A percentile compares a stretch with the other conserved stretches of the same genome.
Evolutionary conservation across 345 rosid genomes (phyloP).

Genomic region (Eucalyptus pumila): DNA sequence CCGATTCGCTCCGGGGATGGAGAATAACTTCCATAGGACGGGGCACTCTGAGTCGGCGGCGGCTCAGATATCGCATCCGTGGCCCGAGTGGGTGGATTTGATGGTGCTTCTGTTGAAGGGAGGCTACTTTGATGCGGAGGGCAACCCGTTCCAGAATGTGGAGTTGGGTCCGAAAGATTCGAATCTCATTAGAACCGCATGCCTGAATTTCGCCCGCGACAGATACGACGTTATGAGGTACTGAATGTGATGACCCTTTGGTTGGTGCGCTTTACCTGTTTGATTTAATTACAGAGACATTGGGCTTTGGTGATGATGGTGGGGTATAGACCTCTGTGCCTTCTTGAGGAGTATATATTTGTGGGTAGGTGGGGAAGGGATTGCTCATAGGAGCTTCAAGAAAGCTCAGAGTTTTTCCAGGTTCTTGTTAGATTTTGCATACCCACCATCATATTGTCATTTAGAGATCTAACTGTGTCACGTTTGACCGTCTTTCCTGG

Average conservation of each 20-base stretch:
- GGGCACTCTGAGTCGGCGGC: not conserved
- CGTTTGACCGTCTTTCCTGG: not conserved
- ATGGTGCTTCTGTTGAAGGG: constrained; percentile 43
- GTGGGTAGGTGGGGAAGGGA: not conserved
- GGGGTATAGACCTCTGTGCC: not conserved
- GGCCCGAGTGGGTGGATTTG: constrained; percentile 78
- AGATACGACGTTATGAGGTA: constrained; percentile 57
- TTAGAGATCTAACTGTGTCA: not conserved
- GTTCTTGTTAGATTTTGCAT: not conserved
- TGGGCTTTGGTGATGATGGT: not conserved
- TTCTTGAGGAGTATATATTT: not conserved
- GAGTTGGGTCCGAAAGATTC: constrained; percentile 35
- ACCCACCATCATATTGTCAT: not conserved
- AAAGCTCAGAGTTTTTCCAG: not conserved
- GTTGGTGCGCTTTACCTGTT: constrained; percentile 10
- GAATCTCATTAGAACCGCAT: constrained; percentile 60
- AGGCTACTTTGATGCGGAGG: constrained; percentile 42
- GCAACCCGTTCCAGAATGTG: constrained; percentile 20
- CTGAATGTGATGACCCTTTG: not conserved
- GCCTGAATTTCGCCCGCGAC: constrained; percentile 76
- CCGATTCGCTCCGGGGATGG: not conserved
- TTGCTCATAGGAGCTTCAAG: not conserved
- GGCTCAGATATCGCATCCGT: constrained; percentile 45
- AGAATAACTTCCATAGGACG: not conserved
- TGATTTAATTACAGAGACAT: not conserved